phyloP scores from a whole-genome alignment of 495 filamentous ascomycete species.

The Lasiosphaeria miniovina region DNA sequence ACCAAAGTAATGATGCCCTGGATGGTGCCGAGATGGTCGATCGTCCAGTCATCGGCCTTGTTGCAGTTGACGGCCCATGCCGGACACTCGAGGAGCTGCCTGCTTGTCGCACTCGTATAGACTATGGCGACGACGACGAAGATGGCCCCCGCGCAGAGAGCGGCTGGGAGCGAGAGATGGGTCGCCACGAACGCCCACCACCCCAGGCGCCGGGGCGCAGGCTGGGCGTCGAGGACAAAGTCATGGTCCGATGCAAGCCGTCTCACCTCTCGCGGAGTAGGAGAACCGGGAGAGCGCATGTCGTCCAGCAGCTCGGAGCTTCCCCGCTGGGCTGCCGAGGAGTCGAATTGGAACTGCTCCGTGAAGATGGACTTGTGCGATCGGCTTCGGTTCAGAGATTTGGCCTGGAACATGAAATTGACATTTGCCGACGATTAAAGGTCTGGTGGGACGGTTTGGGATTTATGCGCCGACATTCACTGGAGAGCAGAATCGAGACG shows the following conservation, averaged over 20 bases:
- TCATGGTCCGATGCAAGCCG: conserved; percentile 31
- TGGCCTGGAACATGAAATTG: conserved; percentile 2
- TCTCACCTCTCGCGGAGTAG: conserved; percentile 25
- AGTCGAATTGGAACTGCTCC: conserved; percentile 26
- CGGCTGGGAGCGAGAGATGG: conserved; percentile 25
- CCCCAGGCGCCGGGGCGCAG: conserved; percentile 20
- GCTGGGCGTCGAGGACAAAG: conserved; percentile 24
- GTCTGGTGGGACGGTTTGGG: not conserved
- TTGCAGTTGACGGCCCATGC: conserved; percentile 23
- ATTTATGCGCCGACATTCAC: not conserved
- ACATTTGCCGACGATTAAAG: not conserved
- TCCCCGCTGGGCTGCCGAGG: conserved; percentile 8
- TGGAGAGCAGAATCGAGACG: not conserved
- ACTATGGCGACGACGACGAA: conserved; percentile 25
- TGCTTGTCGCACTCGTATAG: conserved; percentile 23
- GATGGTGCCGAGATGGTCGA: conserved; percentile 24
- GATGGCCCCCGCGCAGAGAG: conserved; percentile 21
- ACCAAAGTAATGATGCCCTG: conserved; percentile 31
- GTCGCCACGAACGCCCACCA: conserved; percentile 25
- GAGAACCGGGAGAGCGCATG: conserved; percentile 14
- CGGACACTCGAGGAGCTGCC: conserved; percentile 27
- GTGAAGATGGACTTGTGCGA: conserved; percentile 29
- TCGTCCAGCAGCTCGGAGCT: conserved; percentile 7
- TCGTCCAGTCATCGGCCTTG: conserved; percentile 23
- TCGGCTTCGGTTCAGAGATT: conserved; percentile 18